phyloP scores from a whole-genome alignment of 2,329 filamentous ascomycete genomes.

The Sclerotinia nivalis region DNA sequence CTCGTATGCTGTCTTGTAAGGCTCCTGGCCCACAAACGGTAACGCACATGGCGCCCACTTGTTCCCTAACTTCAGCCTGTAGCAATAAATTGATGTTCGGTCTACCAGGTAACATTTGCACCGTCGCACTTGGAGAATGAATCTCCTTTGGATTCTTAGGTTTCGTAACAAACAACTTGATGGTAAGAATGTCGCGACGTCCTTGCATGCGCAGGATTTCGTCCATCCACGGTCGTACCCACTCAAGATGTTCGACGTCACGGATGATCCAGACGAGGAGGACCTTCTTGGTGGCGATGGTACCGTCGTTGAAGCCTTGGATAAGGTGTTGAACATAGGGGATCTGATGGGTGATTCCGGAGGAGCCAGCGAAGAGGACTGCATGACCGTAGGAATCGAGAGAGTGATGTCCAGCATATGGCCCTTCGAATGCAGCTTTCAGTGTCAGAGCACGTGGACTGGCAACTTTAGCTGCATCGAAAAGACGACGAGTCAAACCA shows the following conservation, averaged over 20 bases:
- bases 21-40: constrained; percentile 76
- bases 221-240: constrained; percentile 86
- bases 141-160: constrained; percentile 79
- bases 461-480: constrained; percentile 60
- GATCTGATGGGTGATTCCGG: constrained; percentile 93
- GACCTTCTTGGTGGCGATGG: constrained; percentile 76
- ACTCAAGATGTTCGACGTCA: constrained; percentile 84
- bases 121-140: constrained; percentile 71
- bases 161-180: constrained; percentile 87
- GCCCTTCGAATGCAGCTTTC: constrained; percentile 78
- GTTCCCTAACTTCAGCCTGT: constrained; percentile 75
- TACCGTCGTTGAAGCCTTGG: constrained; percentile 66
- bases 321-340: constrained; percentile 81
- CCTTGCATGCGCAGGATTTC: constrained; percentile 73
- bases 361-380: constrained; percentile 87
- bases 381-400: constrained; percentile 91
- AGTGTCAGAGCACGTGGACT: constrained; percentile 24
- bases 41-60: constrained; percentile 86
- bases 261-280: constrained; percentile 92
- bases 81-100: constrained; percentile 81
- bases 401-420: constrained; percentile 80
- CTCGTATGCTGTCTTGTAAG: constrained; percentile 73
- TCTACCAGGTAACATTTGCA: constrained; percentile 89
- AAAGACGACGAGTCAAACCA: constrained; percentile 83
- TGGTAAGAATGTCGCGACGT: constrained; percentile 78